phyloP scores from a whole-genome alignment of 192 early-diverging fungal species.

The Coemansia sp. region DNA sequence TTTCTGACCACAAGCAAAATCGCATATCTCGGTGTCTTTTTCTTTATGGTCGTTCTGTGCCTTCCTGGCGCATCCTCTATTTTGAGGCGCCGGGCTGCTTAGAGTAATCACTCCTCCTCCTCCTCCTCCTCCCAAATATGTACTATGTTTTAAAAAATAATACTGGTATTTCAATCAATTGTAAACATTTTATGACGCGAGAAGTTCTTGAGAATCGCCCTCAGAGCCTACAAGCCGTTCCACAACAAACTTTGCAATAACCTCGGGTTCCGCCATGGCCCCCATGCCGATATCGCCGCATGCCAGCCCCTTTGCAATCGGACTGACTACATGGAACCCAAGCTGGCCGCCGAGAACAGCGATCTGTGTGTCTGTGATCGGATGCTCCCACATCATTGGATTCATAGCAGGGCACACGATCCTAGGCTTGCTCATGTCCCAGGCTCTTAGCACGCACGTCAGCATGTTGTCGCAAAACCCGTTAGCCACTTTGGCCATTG shows the following conservation, averaged over 20 bases:
- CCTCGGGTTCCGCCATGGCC: conserved; percentile 82
- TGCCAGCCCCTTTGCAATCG: conserved; percentile 83
- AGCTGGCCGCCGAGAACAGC: conserved; percentile 53
- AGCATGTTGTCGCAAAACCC: conserved; percentile 95
- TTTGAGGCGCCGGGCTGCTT: conserved; percentile 5
- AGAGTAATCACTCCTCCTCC: background rate
- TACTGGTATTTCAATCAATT: background rate
- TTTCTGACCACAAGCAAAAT: conserved; percentile 38
- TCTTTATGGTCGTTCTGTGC: conserved; percentile 34
- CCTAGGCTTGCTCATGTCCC: conserved; percentile 76
- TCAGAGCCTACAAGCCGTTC: conserved; percentile 12
- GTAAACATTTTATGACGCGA: too few species aligned
- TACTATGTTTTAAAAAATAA: background rate
- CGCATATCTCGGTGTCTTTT: conserved; percentile 29
- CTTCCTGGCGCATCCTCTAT: conserved; percentile 22
- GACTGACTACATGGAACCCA: conserved; percentile 69
- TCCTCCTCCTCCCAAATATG: background rate
- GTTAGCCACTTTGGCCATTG: conserved; percentile 85
- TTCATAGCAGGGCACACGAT: conserved; percentile 96
- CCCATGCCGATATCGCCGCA: conserved; percentile 93
- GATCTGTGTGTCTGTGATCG: conserved; percentile 78
- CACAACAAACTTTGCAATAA: conserved; percentile 58
- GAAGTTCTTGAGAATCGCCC: background rate
- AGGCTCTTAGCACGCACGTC: conserved; percentile 88
- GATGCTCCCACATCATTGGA: conserved; percentile 95